Evolutionary conservation across 306 rosid species (phyloP), one percentile per base, ranked within the genome.

Genomic region (Mucuna pruriens): DNA sequence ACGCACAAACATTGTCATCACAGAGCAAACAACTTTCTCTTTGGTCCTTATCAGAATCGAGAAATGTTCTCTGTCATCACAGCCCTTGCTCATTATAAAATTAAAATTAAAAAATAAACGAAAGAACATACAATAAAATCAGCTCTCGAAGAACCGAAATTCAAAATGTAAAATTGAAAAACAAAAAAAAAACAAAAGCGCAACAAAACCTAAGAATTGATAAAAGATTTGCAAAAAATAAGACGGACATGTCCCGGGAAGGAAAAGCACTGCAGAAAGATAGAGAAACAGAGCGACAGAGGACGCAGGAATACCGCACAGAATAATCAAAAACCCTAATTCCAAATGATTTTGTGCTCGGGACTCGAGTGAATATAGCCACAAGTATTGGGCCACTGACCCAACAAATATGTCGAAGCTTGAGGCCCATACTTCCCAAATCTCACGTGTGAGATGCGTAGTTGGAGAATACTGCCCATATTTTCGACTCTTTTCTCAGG

Each of bases 1-100:
- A 90, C 92, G 90, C 94, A 90, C 87, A 92, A 90, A 87, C 54
- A 66, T 89, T 16, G 87, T 92, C 97, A 86, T 88, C 88, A 90
- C 34, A 58, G 46, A 80, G 77, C 83, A 71, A 74, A 4, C 20
- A 1, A 74, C 82, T 77, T 72, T 86, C 84, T 64, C 84, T 64
- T 58, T 77, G 76, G 89, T 82, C 87, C 76, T 72, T 33, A 66
- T 90, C 92, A 88, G 89, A 69, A 66, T 92, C 94, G 90, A 92
- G 94, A 92, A 90, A 92, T 34, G 86, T 84, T 44, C 12, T 85
- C 63, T 4, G 44, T 92, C 94, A 84, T 88, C 92, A 87, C 48
- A 67, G 92, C 97, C 90, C 42, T 55, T 2, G 4, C 5, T 69
- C 26, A 29, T 2, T 25, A 16, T 29, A 16, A 17, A 8, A 40